Percentiles rank a stretch among this genome's conserved stretches.
These are phyloP conservation scores for Aspergillus eucalypticola DNA, from an alignment of 2,329 filamentous ascomycete species.

Conservation along the genomic window DNA sequence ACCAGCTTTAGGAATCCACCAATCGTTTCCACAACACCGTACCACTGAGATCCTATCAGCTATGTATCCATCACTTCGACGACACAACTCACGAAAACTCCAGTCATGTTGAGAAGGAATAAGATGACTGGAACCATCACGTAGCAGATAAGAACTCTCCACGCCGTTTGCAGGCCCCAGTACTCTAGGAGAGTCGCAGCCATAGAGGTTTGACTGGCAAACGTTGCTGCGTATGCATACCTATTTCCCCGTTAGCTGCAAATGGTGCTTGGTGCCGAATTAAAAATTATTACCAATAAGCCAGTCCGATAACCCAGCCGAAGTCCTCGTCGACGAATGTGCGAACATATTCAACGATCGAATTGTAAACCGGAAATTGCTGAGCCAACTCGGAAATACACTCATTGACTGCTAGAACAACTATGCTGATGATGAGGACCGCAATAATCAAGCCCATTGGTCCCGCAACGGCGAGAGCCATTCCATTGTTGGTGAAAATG, in stretches of 20 bases:
- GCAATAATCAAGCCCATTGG: background rate
- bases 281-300: background rate
- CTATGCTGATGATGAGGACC: background rate
- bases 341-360: background rate
- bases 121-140: background rate
- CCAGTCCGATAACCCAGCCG: background rate
- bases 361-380: background rate
- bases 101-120: background rate
- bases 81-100: background rate
- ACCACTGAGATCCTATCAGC: background rate
- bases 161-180: background rate
- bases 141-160: background rate
- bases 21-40: background rate
- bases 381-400: background rate
- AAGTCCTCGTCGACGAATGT: background rate
- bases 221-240: background rate
- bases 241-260: background rate
- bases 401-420: background rate
- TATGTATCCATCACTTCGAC: background rate
- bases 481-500: background rate
- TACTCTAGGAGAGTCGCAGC: background rate
- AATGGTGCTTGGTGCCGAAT: no score
- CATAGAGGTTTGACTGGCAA: background rate
- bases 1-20: background rate
- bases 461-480: background rate